Evolutionary conservation across 2,329 filamentous ascomycete genomes (phyloP).

Genomic region (Neofusicoccum ribis): DNA sequence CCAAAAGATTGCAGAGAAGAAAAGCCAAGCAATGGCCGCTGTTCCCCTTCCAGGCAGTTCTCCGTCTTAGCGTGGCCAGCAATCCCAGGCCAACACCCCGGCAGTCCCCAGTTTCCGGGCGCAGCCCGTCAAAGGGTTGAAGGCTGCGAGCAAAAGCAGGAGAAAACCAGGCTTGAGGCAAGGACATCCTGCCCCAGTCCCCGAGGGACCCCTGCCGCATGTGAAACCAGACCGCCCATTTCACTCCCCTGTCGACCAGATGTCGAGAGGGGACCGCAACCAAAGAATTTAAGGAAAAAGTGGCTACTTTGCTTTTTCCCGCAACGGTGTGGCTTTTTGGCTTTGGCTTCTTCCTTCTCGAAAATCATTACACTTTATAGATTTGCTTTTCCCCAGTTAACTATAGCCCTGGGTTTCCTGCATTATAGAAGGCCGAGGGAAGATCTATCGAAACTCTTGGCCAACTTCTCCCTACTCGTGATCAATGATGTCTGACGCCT

Average conservation of each 20-base stretch:
- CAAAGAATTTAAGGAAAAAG: background rate
- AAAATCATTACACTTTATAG: background rate
- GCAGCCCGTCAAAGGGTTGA: background rate
- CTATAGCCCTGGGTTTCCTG: background rate
- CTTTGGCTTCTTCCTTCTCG: background rate
- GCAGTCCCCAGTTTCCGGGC: background rate
- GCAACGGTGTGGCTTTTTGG: background rate
- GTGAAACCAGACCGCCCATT: background rate
- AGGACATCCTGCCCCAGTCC: background rate
- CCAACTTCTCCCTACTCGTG: background rate
- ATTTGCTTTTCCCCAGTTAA: background rate
- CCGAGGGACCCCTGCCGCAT: background rate
- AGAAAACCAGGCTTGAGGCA: background rate
- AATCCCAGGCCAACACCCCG: background rate
- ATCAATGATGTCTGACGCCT: background rate
- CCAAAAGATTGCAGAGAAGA: background rate
- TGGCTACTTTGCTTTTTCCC: conserved; percentile 1
- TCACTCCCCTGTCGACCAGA: background rate
- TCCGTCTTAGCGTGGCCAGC: background rate
- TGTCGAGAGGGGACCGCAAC: background rate
- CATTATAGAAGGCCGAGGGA: background rate
- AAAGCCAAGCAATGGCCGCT: conserved; percentile 1
- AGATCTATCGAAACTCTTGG: background rate
- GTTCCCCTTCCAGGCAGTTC: background rate
- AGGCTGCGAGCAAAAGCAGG: background rate